These are phyloP conservation scores for Fusarium subtropicale DNA, from an alignment of 2,329 filamentous ascomycete genomes.

Conservation along the genomic window DNA sequence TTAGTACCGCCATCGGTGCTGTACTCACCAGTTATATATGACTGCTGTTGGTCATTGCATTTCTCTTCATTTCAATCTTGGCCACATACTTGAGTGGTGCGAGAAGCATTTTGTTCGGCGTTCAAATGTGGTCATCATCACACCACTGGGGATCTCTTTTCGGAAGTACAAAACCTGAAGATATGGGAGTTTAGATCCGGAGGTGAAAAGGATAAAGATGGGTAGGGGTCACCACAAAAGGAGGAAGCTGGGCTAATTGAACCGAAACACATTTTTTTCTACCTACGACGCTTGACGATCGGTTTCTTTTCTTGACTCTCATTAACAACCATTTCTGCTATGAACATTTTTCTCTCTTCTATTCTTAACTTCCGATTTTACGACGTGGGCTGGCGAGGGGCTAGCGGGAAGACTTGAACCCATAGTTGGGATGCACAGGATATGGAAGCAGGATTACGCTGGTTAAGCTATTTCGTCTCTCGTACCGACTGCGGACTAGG, in stretches of 20 bases:
- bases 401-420: not conserved
- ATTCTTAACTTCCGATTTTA: slow-evolving; percentile 25
- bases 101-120: slow-evolving; percentile 46
- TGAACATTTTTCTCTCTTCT: slow-evolving; percentile 10
- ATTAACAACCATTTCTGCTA: slow-evolving; percentile 26
- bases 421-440: not conserved
- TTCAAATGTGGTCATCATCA: slow-evolving; percentile 43
- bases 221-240: slow-evolving; percentile 15
- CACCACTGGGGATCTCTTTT: slow-evolving; percentile 41
- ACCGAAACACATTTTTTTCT: slow-evolving; percentile 22
- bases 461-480: not conserved
- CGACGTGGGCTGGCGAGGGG: slow-evolving; percentile 30
- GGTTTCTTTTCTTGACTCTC: slow-evolving; percentile 42
- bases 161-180: slow-evolving; percentile 34
- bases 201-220: slow-evolving; percentile 27
- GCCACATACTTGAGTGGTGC: slow-evolving; percentile 23
- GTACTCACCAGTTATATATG: slow-evolving; percentile 24
- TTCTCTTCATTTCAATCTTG: slow-evolving; percentile 23
- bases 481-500: not conserved
- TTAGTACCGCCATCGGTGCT: slow-evolving; percentile 12
- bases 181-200: slow-evolving; percentile 25
- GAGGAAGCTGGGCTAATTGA: slow-evolving; percentile 32
- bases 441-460: not conserved
- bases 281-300: slow-evolving; percentile 35
- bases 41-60: slow-evolving; percentile 23